phyloP scores from a whole-genome alignment of 75 land plant species.

The Larix kaempferi region DNA sequence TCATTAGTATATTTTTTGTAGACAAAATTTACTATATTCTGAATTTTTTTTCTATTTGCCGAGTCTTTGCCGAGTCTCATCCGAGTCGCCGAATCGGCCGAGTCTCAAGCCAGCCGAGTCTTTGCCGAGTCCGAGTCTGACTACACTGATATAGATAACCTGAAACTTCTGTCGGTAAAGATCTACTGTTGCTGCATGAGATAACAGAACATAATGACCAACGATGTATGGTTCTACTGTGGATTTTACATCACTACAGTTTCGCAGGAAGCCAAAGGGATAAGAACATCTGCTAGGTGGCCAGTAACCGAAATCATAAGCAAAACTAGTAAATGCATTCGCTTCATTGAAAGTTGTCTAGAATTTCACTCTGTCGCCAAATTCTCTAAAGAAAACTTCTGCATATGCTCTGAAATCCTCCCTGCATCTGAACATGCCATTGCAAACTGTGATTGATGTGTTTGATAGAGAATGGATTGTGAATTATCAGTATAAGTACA shows the following conservation, averaged over 20 bases:
- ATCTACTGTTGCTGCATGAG: conserved; percentile 12
- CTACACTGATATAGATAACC: not conserved
- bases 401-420: conserved; percentile 1
- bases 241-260: conserved; percentile 15
- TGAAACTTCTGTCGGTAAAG: conserved; percentile 25
- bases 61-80: too few species aligned
- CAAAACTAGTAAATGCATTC: conserved; percentile 20
- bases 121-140: too few species aligned
- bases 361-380: conserved; percentile 42
- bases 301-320: conserved; percentile 18
- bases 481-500: not conserved
- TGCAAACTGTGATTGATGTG: not conserved
- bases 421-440: not conserved
- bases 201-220: conserved; percentile 9
- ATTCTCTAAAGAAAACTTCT: not conserved
- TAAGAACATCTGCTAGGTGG: conserved; percentile 4
- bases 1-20: too few species aligned
- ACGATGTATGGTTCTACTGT: conserved; percentile 16
- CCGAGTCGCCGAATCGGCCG: too few species aligned
- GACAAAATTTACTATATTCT: too few species aligned
- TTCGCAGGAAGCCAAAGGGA: conserved; percentile 7
- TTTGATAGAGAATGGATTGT: not conserved
- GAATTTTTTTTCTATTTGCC: too few species aligned
- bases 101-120: too few species aligned
- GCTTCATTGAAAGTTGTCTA: conserved; percentile 73